Evolutionary conservation across 331 rosid species (phyloP).

Genomic region (Telfairia occidentalis): DNA sequence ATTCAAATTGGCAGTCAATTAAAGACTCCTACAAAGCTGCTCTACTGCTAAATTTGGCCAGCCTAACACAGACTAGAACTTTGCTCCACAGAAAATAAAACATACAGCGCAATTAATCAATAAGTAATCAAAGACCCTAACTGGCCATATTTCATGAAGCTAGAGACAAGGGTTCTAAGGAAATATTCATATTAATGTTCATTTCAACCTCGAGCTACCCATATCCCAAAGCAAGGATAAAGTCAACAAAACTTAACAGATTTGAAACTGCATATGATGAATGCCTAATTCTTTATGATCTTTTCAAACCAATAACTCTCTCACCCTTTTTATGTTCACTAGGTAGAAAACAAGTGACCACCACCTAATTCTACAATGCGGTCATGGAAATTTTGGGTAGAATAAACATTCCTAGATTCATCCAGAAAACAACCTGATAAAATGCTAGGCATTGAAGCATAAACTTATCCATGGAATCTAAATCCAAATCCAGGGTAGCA

Average conservation of each 20-base stretch:
- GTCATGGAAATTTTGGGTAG: not conserved
- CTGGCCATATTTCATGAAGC: not conserved
- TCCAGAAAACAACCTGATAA: slow-evolving; percentile 56
- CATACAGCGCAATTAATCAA: not conserved
- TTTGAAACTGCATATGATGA: not conserved
- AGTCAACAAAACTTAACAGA: not conserved
- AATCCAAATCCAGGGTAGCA: slow-evolving; percentile 80
- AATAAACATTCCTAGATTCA: not conserved
- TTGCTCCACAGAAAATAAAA: not conserved
- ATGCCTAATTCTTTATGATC: not conserved
- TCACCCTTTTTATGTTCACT: not conserved
- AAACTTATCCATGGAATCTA: slow-evolving; percentile 89
- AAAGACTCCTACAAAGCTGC: no score
- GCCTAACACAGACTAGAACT: not conserved
- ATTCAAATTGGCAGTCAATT: no score
- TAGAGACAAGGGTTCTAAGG: not conserved
- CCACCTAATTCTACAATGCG: not conserved
- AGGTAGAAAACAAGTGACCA: not conserved
- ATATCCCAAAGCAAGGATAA: not conserved
- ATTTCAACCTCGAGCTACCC: not conserved
- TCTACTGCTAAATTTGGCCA: no score
- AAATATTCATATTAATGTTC: not conserved
- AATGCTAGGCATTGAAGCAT: slow-evolving; percentile 89
- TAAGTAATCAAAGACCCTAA: not conserved
- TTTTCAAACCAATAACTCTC: not conserved